Base-by-base conservation (phyloP, 164 flowering plant genomes). In the Vitis rotundifolia region DNA sequence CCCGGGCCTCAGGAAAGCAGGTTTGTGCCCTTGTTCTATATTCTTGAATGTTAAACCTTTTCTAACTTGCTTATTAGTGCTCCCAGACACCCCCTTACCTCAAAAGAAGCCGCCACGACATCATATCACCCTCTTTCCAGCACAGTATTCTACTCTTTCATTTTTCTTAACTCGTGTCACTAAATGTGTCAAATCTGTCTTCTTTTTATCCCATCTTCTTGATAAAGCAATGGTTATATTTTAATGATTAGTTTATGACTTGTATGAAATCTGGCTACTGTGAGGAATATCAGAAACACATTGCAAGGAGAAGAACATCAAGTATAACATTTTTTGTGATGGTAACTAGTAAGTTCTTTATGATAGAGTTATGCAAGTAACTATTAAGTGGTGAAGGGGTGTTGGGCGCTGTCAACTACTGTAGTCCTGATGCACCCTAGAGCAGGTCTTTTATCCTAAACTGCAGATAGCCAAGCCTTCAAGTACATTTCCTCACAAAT, bases 1-100 rank as follows among this genome's bases (percentile, higher is more conserved):
- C 94, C 18, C 79, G 76, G 53, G 82, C 80, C 67, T 82, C 91
- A 4, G 98, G 90, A 63, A 84, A 84, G 73, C 97, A 95, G 94
- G 99, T 94, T 71, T 59, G 73, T 77, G 29, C 68, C 59, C 1
- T 8, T n/a, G 15, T 22, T 59, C 13, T 59, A 53, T 53, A 12
- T 22, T 22, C 37, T 59, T 26, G 61, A 10, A 22, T 59, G 13
- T 59, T 22, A 26, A 8, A 13, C 56, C n/a, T 53, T 53, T 53
- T 37, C 44, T 37, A 37, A 53, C 7, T 53, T 53, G 56, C 15
- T 53, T 53, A 53, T 53, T 14, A 53, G 44, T 37, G 44, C 44
- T 37, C 44, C 44, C 44, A 3, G 5, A 6, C 44, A 37, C 44
- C 5, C 44, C 44, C 44, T 6, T 37, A 5, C 44, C 44, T 37